A percentile compares a stretch with the other conserved stretches of the same genome.
Conservation (phyloP, 1,139 yeast genomes). For the Yamadazyma friedrichii region DNA sequence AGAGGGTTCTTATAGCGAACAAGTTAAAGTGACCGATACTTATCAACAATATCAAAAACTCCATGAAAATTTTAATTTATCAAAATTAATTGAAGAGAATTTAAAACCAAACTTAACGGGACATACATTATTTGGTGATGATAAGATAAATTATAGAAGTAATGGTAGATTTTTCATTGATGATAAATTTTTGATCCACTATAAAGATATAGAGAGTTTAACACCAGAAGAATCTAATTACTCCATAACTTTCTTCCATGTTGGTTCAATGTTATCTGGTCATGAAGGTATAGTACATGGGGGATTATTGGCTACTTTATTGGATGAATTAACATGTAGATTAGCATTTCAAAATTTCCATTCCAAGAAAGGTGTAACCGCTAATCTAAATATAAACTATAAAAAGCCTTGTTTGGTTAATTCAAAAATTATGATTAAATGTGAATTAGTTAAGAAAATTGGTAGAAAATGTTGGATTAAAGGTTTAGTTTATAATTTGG, state of each 20-base stretch:
- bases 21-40: conserved; percentile 4
- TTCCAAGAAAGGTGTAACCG: conserved; percentile 45
- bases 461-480: conserved; percentile 47
- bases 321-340: conserved; percentile 55
- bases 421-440: conserved; percentile 34
- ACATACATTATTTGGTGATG: conserved; percentile 32
- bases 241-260: conserved; percentile 39
- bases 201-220: conserved; percentile 17
- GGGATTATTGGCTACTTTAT: conserved; percentile 51
- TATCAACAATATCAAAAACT: conserved; percentile 8
- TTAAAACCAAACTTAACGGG: conserved; percentile 38
- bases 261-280: conserved; percentile 48
- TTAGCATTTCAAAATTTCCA: conserved; percentile 49
- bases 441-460: conserved; percentile 29
- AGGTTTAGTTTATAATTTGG: conserved; percentile 34
- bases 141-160: conserved; percentile 36
- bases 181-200: conserved; percentile 24
- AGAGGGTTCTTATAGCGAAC: conserved; percentile 8
- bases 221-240: conserved; percentile 18
- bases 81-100: conserved; percentile 21
- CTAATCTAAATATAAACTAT: conserved; percentile 44
- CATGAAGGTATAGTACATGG: conserved; percentile 57
- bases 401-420: conserved; percentile 38
- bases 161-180: conserved; percentile 37
- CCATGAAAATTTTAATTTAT: conserved; percentile 14